Conservation (phyloP, 257 asterid genomes). For the Agastache rugosa region DNA sequence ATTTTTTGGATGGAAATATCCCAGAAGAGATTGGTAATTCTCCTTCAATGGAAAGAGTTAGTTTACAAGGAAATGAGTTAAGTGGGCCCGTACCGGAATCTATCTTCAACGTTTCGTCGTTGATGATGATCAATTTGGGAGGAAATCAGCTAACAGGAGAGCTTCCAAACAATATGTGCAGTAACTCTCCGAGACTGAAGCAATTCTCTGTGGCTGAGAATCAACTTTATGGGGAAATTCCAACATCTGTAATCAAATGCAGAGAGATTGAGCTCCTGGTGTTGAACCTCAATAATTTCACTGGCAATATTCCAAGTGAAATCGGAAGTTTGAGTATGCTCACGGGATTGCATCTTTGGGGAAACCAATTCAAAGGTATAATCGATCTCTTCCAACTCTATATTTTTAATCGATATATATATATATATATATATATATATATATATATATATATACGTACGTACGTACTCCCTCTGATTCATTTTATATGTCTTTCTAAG, state of each 20-base stretch:
- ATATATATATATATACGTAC: too few species aligned
- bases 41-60: neutral
- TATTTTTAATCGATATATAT: too few species aligned
- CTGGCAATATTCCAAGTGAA: neutral
- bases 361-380: neutral
- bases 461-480: too few species aligned
- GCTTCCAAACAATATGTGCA: constrained; percentile 6
- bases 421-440: too few species aligned
- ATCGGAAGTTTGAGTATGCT: neutral
- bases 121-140: neutral
- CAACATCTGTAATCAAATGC: constrained; percentile 43
- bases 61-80: neutral
- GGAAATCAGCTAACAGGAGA: neutral
- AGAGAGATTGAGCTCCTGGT: neutral
- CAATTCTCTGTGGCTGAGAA: neutral
- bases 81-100: constrained; percentile 1
- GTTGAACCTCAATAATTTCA: neutral
- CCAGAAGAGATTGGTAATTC: constrained; percentile 39
- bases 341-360: neutral
- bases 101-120: constrained; percentile 14
- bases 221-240: constrained; percentile 40
- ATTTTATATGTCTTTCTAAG: too few species aligned
- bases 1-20: constrained; percentile 35
- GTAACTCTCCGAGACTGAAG: neutral
- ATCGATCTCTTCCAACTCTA: neutral